Base-by-base conservation (phyloP, 2,329 filamentous ascomycete species). In the Colletotrichum incanum region DNA sequence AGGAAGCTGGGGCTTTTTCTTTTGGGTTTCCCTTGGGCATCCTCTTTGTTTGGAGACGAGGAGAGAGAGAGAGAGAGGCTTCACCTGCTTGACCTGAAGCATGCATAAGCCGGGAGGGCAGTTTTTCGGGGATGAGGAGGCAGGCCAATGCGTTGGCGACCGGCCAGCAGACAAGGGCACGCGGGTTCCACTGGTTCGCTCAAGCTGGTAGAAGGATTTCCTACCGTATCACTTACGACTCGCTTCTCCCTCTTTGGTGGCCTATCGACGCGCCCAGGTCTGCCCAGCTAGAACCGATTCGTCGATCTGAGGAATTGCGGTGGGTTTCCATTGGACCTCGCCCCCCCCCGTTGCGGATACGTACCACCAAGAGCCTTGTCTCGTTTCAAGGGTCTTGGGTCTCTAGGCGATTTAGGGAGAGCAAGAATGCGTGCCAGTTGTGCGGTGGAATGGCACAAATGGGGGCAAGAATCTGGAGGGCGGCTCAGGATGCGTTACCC, bases 351-450 rank as follows among this genome's bases (percentile, higher is more conserved):
- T 34, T 55, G 52, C 31, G 28, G 52, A 37, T 26, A 23, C 23
- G 23, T 50, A 28, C 23, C 49, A 31, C 52, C 31, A 34, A 31
- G 31, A 14, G 28, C 28, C 52, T n/a, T 37, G 52, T 55, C 52
- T 55, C 18, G 52, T 55, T 55, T 55, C 52, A 55, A 55, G 52
- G 52, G 52, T 55, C 52, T 54, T 54, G 28, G 50, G 2, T 54
- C 12, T 54, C 50, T 55, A 18, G 52, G 52, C 52, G 52, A 31
- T 55, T 55, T 55, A 23, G 23, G 47, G 47, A n/a, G 3, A 3
- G 4, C 34, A 37, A 37, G 34, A 37, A 37, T 37, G 34, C 7
- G 34, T 37, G 34, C 34, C 34, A 37, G 7, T 37, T 37, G 34
- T 37, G 34, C 7, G 34, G 34, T 37, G 34, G 34, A 37, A 37